phyloP scores from a whole-genome alignment of 1,139 yeast species.

The Saccharomyces uvarum region DNA sequence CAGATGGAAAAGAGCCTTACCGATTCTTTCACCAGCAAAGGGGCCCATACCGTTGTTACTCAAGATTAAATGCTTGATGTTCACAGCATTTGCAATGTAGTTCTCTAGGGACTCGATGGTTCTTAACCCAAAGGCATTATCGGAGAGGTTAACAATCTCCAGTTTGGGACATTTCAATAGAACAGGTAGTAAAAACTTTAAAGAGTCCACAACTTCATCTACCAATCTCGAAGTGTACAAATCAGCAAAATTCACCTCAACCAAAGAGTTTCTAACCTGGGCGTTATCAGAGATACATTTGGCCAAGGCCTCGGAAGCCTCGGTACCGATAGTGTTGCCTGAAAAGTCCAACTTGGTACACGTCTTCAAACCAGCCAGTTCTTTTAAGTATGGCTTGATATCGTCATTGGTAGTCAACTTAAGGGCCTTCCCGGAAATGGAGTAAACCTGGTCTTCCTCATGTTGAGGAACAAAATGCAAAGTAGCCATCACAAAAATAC shows the following conservation, averaged over 20 bases:
- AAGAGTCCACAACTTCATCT: conserved; percentile 85
- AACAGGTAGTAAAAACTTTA: conserved; percentile 64
- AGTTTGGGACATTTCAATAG: conserved; percentile 61
- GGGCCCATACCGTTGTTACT: conserved; percentile 98
- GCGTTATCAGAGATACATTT: conserved; percentile 41
- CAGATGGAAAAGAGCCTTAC: conserved; percentile 68
- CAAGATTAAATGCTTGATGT: conserved; percentile 76
- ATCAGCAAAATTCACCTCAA: conserved; percentile 78
- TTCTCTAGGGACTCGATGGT: conserved; percentile 83
- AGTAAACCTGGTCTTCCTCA: conserved; percentile 34
- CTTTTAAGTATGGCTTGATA: conserved; percentile 55
- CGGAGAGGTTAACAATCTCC: conserved; percentile 74
- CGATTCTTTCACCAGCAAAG: conserved; percentile 90
- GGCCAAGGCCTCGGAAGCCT: conserved; percentile 70
- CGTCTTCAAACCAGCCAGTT: conserved; percentile 36
- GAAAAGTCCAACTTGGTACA: conserved; percentile 67
- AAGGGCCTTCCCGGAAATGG: conserved; percentile 69
- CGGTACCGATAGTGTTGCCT: conserved; percentile 92
- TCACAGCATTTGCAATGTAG: conserved; percentile 65
- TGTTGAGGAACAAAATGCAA: conserved; percentile 32
- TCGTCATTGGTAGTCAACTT: conserved; percentile 71
- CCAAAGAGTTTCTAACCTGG: conserved; percentile 42
- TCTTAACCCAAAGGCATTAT: conserved; percentile 94
- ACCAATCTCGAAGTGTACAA: conserved; percentile 89
- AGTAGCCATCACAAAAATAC: conserved; percentile 30